Evolutionary conservation across 2,329 filamentous ascomycete species (phyloP), one percentile per base, ranked within the genome.

Genomic region (Cercospora sp.): DNA sequence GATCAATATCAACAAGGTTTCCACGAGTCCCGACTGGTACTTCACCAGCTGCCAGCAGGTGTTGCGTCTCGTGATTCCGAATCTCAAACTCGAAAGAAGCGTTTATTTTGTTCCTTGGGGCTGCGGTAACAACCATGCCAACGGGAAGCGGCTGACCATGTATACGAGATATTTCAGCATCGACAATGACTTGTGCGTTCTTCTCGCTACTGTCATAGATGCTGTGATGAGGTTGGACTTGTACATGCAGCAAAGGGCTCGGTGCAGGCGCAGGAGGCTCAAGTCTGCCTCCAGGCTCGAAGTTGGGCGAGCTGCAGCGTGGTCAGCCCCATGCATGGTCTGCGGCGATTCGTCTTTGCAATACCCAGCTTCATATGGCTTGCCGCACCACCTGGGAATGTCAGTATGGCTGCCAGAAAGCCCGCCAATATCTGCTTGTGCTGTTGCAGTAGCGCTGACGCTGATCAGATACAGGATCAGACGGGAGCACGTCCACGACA

Each of bases 361-460:
- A 2, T 36, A 71, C 69, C 67, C 69, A 45, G 66, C 67, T 48
- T 70, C 28, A 72, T 84, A 84, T 13, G 82, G 81, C 70, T 85
- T 85, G 9, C 83, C 83, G 73, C 83, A 83, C 82, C 82, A 84
- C 36, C 81, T 79, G 60, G 82, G 79, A 12, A 84, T 81, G 5
- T 81, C 81, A 42, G 79, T 72, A 60, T 75, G 73, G 48, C 63
- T 68, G 8, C 73, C 73, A 42, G 73, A 73, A 4, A 73, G 66
- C 9, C 72, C 72, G 23, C 72, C 70, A 26, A 73, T 72, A 9
- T 70, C 67, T 16, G 30, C n/a, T 9, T 36, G 55, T 16, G 55
- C 55, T 18, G 8, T 18, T 3, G 55, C 18, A 10, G 12, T 20
- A 36, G 55, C n/a, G 30, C 55, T 36, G n/a, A 20, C 8, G 30